Base-by-base conservation (phyloP, 2,329 filamentous ascomycete genomes). In the Talaromyces funiculosus region DNA sequence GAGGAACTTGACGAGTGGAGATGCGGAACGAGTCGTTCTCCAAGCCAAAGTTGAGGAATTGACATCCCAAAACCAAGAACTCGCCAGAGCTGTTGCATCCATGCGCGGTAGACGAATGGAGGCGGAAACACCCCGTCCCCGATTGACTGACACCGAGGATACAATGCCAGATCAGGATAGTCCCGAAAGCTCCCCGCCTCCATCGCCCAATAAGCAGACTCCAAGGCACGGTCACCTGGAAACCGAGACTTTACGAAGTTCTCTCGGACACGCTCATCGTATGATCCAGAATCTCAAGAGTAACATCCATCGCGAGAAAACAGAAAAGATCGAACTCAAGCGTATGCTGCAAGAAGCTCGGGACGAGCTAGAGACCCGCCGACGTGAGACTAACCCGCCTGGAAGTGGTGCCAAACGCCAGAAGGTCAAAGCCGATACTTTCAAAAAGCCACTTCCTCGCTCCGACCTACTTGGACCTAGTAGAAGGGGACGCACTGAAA, bases 291-390 rank as follows among this genome's bases (percentile, higher is more conserved):
- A 91, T 69, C 84, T 97, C 67, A 92, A 96, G 75, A 92, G 89
- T 73, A 96, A 92, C 69, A 90, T 97, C 51, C 93, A 99, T 74
- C 89, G 94, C 35, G 94, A 99, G 75, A 99, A 97, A 86, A 97
- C 93, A 0, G 94, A 99, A 75, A 99, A 97, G 80, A 84, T 97
- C 29, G 94, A 99, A 75, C 84, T 97, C 58, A 92, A 91, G 76
- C 89, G 93, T 62, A 90, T 99, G 84, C 84, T 97, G 31, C 93
- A 97, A 77, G 94, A 99, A 69, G 89, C 93, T 24, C 87, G 92
- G 37, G 94, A 99, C 71, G 94, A 99, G 69, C 78, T 99, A 29
- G 94, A 91, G 74, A 76, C 85, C 51, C 84, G 86, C 62, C 81
- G 84, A 53, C 80, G 77, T 57, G 84, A 80, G 60, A 83, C 85